phyloP scores from a whole-genome alignment of 371 early-diverging fungal species.

The Mortierella sp. region DNA sequence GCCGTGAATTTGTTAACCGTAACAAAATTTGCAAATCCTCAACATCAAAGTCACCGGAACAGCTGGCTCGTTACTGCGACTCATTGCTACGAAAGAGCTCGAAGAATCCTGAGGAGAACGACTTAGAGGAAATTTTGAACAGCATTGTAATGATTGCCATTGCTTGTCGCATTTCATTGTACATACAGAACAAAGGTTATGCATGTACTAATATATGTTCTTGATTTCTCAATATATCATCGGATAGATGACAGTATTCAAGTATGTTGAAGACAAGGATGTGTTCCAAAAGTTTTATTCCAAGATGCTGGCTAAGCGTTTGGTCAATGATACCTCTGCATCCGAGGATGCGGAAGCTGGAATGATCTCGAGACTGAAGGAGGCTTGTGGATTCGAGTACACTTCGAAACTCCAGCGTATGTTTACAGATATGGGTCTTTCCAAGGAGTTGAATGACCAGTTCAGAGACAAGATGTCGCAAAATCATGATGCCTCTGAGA shows the following conservation, averaged over 20 bases:
- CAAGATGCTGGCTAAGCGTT: conserved; percentile 88
- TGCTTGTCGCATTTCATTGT: neutral
- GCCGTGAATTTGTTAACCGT: conserved; percentile 92
- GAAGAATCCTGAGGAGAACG: conserved; percentile 85
- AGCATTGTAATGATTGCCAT: conserved; percentile 69
- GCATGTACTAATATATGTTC: neutral
- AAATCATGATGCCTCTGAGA: conserved; percentile 59
- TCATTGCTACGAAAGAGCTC: conserved; percentile 86
- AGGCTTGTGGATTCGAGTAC: conserved; percentile 94
- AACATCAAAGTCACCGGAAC: conserved; percentile 84
- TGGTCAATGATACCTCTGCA: conserved; percentile 83
- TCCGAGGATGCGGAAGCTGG: conserved; percentile 88
- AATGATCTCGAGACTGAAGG: conserved; percentile 89
- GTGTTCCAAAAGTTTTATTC: conserved; percentile 96
- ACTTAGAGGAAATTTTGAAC: conserved; percentile 88
- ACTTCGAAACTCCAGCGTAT: conserved; percentile 91
- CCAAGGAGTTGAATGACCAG: conserved; percentile 83
- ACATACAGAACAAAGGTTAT: too few relatives aligned
- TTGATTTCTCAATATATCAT: neutral
- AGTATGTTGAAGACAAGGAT: conserved; percentile 95
- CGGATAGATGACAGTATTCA: conserved; percentile 78
- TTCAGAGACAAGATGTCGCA: conserved; percentile 69
- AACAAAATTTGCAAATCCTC: conserved; percentile 84
- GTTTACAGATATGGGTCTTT: conserved; percentile 92
- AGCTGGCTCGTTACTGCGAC: conserved; percentile 90